Percentiles rank a stretch among this genome's conserved stretches.
Evolutionary conservation across 176 grass and related monocot genomes (phyloP).

Genomic region (Cenchrus americanus): DNA sequence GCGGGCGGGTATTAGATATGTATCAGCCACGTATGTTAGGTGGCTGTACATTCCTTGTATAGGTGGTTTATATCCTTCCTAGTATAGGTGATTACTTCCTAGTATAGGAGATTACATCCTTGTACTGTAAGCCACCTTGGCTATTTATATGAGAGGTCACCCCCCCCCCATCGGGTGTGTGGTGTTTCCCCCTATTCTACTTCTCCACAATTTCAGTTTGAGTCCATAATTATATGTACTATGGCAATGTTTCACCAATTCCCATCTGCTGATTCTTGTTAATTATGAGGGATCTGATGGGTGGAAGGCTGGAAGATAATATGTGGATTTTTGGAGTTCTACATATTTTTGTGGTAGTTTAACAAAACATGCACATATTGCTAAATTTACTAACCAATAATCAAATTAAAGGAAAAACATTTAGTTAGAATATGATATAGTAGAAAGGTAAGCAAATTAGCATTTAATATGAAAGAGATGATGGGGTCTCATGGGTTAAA

Average conservation of each 20-base stretch:
- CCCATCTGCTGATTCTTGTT: background rate
- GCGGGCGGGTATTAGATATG: too few relatives aligned
- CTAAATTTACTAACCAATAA: conserved; percentile 2
- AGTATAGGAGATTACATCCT: too few relatives aligned
- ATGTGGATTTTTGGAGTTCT: background rate
- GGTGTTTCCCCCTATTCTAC: too few relatives aligned
- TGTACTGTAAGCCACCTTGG: too few relatives aligned
- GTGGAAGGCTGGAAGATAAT: background rate
- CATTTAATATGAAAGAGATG: background rate
- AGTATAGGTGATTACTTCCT: too few relatives aligned
- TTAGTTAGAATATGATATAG: background rate
- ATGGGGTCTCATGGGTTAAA: background rate
- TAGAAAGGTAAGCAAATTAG: background rate
- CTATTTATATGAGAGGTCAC: too few relatives aligned
- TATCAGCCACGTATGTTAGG: too few relatives aligned
- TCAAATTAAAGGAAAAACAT: background rate
- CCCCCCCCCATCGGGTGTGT: too few relatives aligned
- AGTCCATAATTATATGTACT: too few relatives aligned
- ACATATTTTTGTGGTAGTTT: background rate
- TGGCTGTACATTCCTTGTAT: too few relatives aligned
- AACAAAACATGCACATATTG: background rate
- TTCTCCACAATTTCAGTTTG: background rate
- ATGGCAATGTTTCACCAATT: background rate
- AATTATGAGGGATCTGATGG: background rate
- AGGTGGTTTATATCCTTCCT: too few relatives aligned